Conservation (phyloP, 306 rosid species). For the Inga leiocalycina region DNA sequence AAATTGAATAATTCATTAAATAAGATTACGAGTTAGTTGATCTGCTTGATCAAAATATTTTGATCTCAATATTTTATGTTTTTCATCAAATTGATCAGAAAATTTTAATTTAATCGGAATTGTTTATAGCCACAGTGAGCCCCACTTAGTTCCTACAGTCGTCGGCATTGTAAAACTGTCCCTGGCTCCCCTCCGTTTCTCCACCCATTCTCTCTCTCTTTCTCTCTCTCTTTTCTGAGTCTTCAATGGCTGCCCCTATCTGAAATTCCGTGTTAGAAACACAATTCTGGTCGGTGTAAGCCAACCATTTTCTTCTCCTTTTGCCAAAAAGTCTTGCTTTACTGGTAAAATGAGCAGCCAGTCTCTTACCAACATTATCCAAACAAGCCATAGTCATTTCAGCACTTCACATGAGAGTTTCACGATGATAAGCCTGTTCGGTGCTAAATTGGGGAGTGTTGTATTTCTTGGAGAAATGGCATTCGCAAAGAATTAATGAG, state of each 20-base stretch:
- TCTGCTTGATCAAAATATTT: not conserved
- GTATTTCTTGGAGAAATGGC: conserved; percentile 22
- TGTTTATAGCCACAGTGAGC: conserved; percentile 20
- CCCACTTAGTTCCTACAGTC: conserved; percentile 51
- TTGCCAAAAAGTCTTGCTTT: conserved; percentile 42
- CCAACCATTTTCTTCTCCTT: conserved; percentile 49
- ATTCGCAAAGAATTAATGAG: conserved; percentile 4
- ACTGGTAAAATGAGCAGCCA: conserved; percentile 34
- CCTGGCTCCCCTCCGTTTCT: conserved; percentile 38
- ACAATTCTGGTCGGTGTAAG: conserved; percentile 70
- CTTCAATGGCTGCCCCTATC: conserved; percentile 65
- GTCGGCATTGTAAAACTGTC: conserved; percentile 54
- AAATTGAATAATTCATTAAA: not conserved
- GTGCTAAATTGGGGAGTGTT: conserved; percentile 21
- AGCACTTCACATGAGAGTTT: not conserved
- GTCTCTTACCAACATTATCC: conserved; percentile 16
- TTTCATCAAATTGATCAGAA: not conserved
- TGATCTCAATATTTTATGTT: not conserved
- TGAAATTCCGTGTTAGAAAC: conserved; percentile 41
- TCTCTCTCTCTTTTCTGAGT: conserved; percentile 37
- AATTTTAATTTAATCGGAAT: not conserved
- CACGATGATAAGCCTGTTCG: conserved; percentile 2
- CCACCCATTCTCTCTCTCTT: conserved; percentile 35
- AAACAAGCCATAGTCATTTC: not conserved
- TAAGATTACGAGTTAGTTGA: not conserved